Conservation (phyloP, 2,329 filamentous ascomycete genomes). For the Clonostachys rosea region DNA sequence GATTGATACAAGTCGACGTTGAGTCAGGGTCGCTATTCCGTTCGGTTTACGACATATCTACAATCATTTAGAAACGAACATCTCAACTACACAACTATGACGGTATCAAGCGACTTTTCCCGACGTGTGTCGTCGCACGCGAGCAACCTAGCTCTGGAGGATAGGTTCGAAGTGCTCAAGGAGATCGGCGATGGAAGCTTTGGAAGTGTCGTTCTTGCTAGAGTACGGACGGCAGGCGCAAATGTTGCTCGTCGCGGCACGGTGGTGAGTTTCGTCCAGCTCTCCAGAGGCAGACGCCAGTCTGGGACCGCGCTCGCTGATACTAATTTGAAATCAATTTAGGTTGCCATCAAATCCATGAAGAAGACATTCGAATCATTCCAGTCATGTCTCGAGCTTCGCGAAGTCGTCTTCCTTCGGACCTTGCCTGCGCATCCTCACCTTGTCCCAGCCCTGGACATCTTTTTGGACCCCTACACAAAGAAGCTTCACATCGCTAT, state of each 20-base stretch:
- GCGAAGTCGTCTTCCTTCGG: conserved; percentile 94
- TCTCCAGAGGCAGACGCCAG: background rate
- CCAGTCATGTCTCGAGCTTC: conserved; percentile 81
- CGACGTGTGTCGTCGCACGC: conserved; percentile 60
- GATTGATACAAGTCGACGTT: too few relatives aligned
- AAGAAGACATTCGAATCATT: conserved; percentile 99
- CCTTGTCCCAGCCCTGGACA: conserved; percentile 94
- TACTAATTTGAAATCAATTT: conserved; percentile 6
- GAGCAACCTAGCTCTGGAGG: conserved; percentile 68
- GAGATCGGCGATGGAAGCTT: conserved; percentile 99
- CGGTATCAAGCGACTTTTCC: conserved; percentile 68
- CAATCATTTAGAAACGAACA: background rate
- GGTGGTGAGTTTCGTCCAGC: conserved; percentile 60
- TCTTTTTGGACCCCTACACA: conserved; percentile 93
- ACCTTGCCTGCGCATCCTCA: conserved; percentile 85
- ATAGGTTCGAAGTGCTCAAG: conserved; percentile 94
- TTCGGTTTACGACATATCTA: background rate
- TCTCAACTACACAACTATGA: conserved; percentile 52
- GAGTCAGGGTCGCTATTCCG: background rate
- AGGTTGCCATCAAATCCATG: conserved; percentile 99
- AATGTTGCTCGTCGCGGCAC: conserved; percentile 86
- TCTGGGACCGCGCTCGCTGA: too few relatives aligned
- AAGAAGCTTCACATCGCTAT: conserved; percentile 97
- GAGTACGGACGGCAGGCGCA: conserved; percentile 86
- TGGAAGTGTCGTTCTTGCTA: conserved; percentile 87